Conservation (phyloP, 23 red algal species). For the Gracilaria domingensis region DNA sequence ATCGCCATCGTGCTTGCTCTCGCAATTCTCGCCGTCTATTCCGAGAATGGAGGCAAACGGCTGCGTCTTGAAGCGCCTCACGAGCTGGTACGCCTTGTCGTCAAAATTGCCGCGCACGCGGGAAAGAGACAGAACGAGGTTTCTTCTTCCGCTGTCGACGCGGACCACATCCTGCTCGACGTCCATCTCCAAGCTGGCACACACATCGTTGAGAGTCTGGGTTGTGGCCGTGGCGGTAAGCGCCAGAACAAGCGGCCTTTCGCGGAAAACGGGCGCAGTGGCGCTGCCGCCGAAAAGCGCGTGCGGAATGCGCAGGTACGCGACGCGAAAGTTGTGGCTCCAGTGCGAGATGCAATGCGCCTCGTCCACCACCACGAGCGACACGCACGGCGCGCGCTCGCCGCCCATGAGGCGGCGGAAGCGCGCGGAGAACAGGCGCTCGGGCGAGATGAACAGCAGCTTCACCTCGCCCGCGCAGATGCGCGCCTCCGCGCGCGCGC, state of each 20-base stretch:
- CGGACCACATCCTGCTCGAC: slow-evolving; percentile 5
- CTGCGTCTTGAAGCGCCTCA: slow-evolving; percentile 29
- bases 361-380: slow-evolving; percentile 84
- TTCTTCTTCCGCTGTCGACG: slow-evolving; percentile 20
- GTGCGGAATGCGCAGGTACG: slow-evolving; percentile 64
- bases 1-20: background rate
- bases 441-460: slow-evolving; percentile 84
- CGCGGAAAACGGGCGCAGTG: background rate
- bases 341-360: slow-evolving; percentile 84
- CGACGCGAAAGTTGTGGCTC: slow-evolving; percentile 72
- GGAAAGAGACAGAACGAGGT: slow-evolving; percentile 53
- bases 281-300: slow-evolving; percentile 41
- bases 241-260: slow-evolving; percentile 53
- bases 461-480: slow-evolving; percentile 65
- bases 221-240: slow-evolving; percentile 80
- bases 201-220: slow-evolving; percentile 39
- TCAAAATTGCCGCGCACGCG: slow-evolving; percentile 18
- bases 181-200: slow-evolving; percentile 23
- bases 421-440: slow-evolving; percentile 51
- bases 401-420: slow-evolving; percentile 49
- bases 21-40: background rate
- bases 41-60: slow-evolving; percentile 49
- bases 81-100: slow-evolving; percentile 45
- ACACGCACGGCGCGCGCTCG: slow-evolving; percentile 4
- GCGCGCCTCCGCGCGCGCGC: slow-evolving; percentile 13